These are phyloP conservation scores for Acer saccharum DNA, from an alignment of 345 rosid genomes.

Conservation along the genomic window DNA sequence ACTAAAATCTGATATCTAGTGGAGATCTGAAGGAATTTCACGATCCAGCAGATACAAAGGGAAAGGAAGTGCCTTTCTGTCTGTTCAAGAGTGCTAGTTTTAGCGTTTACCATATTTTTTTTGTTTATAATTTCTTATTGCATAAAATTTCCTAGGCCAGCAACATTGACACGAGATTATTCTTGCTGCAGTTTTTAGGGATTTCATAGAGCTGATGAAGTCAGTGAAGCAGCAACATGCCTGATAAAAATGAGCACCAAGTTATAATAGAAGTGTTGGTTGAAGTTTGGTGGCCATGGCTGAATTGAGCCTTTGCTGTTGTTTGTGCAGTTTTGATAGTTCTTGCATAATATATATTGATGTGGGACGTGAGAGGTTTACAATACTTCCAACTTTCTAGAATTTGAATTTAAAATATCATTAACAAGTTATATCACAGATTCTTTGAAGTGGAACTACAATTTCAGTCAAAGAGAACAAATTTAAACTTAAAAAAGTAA, in stretches of 20 bases:
- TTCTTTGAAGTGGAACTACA: no score
- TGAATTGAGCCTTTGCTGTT: not conserved
- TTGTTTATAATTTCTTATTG: not conserved
- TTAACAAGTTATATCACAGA: no score
- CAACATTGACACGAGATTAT: not conserved
- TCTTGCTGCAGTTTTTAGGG: constrained; percentile 48
- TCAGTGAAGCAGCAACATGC: constrained; percentile 27
- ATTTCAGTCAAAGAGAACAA: no score
- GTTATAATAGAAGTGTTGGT: not conserved
- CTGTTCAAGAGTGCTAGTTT: no score
- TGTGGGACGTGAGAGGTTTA: no score
- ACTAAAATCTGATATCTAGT: not conserved
- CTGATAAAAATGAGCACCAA: constrained; percentile 17
- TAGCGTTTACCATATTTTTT: no score
- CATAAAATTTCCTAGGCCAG: not conserved
- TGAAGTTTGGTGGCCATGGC: not conserved
- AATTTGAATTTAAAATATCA: no score
- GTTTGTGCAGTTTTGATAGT: no score
- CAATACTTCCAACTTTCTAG: no score
- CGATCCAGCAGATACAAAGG: no score
- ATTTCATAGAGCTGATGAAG: constrained; percentile 60
- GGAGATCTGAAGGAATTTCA: not conserved
- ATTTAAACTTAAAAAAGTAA: no score
- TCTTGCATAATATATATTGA: no score
- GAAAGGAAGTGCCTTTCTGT: not conserved